phyloP scores from a whole-genome alignment of 108 stramenopile species.

The Skeletonema grethae region DNA sequence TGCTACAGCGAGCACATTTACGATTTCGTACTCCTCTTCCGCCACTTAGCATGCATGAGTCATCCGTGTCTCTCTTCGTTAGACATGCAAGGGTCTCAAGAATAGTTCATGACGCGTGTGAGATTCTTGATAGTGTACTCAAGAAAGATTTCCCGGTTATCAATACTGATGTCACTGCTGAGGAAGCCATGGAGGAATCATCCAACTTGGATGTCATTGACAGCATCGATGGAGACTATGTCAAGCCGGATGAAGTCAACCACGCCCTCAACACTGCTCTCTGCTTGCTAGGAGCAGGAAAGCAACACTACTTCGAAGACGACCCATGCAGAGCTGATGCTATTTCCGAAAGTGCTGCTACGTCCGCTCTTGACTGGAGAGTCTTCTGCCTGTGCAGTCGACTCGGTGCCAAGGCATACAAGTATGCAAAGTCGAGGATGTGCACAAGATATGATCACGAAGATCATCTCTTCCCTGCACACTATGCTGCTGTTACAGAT shows the following conservation, averaged over 20 bases:
- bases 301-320: constrained; percentile 19
- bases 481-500: constrained; percentile 18
- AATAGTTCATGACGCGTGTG: constrained; percentile 19
- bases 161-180: neutral
- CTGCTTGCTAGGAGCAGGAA: constrained; percentile 16
- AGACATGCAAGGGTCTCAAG: constrained; percentile 18
- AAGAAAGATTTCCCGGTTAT: constrained; percentile 17
- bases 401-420: constrained; percentile 36
- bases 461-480: constrained; percentile 1
- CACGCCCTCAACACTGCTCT: constrained; percentile 26
- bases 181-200: neutral
- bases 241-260: constrained; percentile 14
- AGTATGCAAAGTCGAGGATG: constrained; percentile 32
- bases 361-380: constrained; percentile 39
- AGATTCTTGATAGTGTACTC: neutral
- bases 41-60: constrained; percentile 6
- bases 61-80: constrained; percentile 27
- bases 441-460: constrained; percentile 10
- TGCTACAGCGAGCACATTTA: constrained; percentile 21
- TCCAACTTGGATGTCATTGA: neutral
- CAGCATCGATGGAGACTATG: neutral
- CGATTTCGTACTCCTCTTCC: constrained; percentile 21
- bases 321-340: neutral
- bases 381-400: constrained; percentile 17
- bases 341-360: constrained; percentile 21